Base-by-base conservation (phyloP, 805 yeast genomes). In the Schizosaccharomyces osmophilus region DNA sequence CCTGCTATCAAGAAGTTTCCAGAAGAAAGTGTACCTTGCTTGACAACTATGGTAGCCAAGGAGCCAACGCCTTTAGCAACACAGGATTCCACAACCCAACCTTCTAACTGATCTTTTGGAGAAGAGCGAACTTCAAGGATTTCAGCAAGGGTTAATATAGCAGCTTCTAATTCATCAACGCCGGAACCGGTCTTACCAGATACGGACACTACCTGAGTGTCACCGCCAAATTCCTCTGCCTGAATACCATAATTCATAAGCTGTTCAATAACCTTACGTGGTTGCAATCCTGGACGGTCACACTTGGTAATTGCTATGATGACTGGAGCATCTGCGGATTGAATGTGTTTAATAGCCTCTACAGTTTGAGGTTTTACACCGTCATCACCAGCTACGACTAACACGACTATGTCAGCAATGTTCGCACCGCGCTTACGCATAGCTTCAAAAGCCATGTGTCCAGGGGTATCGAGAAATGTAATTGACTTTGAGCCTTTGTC, bases 391-490 rank as follows among this genome's bases (percentile, higher is more conserved):
- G 97, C 97, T 24, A 93, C 95, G 1, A 90, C 97, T 62, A 93
- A 76, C 58, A 93, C 79, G 43, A 93, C 87, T 59, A 93, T 83
- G 74, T 93, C 98, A 0, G 98, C 93, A 55, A 89, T 80, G 65
- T 81, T 83, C 0, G 98, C 97, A 58, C 98, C 98, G 66, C 98
- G 78, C 72, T 90, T 94, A 66, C 98, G 80, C 95, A 93, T 88
- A 68, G 88, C 88, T 65, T 93, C 74, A 69, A 93, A 93, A 0
- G 97, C 97, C 11, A 96, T 94, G 73, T 93, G 98, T 0, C 98
- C 98, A 0, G 98, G 98, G 0, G 98, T 93, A 71, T 93, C 98
- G 64, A 93, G 76, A 65, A 93, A 90, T 0, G 97, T 90, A 65
- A 93, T 86, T 54, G 74, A 74, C 69, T 83, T 84, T n/a, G 48